Percentiles rank a stretch among this genome's conserved stretches.
phyloP scores from a whole-genome alignment of 1,284 basidiomycete species.

The Xanthoconium separans region DNA sequence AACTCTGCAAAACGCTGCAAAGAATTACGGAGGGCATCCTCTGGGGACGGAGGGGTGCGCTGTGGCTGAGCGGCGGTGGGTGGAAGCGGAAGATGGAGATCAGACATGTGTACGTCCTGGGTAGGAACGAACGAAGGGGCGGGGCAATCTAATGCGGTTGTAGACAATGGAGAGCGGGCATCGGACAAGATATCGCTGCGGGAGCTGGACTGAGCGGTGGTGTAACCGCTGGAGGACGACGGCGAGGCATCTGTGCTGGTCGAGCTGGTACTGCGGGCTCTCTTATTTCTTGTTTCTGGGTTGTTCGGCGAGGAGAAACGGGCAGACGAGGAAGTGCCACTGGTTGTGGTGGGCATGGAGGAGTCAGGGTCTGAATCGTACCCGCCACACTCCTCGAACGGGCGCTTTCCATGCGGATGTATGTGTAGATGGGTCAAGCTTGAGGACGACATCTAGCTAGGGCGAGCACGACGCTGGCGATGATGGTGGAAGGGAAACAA shows the following conservation, averaged over 20 bases:
- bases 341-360: constrained; percentile 31
- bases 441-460: constrained; percentile 25
- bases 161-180: constrained; percentile 12
- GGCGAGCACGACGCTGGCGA: constrained; percentile 6
- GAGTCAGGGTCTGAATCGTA: constrained; percentile 32
- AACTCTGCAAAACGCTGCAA: constrained; percentile 54
- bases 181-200: constrained; percentile 28
- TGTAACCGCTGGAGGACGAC: constrained; percentile 33
- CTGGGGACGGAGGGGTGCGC: constrained; percentile 16
- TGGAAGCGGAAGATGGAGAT: constrained; percentile 34
- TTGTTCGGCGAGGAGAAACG: constrained; percentile 17
- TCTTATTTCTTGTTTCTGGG: constrained; percentile 28
- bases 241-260: constrained; percentile 27
- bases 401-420: constrained; percentile 32
- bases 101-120: constrained; percentile 50
- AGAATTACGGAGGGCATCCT: constrained; percentile 44
- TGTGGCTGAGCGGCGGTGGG: constrained; percentile 6
- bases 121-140: constrained; percentile 11
- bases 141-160: constrained; percentile 18
- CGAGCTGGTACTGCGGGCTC: constrained; percentile 34
- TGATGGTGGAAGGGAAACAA: constrained; percentile 19
- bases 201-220: constrained; percentile 34
- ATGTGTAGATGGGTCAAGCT: constrained; percentile 22
- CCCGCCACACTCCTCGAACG: constrained; percentile 33
- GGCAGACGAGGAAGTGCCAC: constrained; percentile 28